Evolutionary conservation across 345 rosid genomes (phyloP).

Genomic region (Syzygium grande): DNA sequence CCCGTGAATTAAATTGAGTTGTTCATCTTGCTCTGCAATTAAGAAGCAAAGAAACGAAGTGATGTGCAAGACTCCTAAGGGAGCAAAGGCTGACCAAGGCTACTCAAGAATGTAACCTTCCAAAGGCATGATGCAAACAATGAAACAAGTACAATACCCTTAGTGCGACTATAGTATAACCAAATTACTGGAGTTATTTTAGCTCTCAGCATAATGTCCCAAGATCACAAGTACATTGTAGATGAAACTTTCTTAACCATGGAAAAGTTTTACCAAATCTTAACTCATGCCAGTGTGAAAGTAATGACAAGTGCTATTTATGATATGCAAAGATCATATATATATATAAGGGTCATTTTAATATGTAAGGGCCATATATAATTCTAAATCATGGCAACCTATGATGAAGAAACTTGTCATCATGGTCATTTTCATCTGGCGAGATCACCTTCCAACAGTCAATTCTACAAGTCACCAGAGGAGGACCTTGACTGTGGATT

Average conservation of each 20-base stretch:
- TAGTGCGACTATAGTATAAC: not conserved
- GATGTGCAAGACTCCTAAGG: not conserved
- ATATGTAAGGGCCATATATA: not conserved
- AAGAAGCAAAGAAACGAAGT: not conserved
- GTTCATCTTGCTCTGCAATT: constrained; percentile 64
- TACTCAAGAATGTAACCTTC: not conserved
- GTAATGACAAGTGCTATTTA: not conserved
- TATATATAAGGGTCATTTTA: not conserved
- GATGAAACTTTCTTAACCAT: not conserved
- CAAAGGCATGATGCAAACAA: not conserved
- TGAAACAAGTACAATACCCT: not conserved
- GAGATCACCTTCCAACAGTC: not conserved
- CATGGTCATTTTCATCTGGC: not conserved
- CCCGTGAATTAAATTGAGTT: constrained; percentile 51
- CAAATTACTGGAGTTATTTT: not conserved
- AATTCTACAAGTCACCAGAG: not conserved
- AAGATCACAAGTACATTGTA: not conserved
- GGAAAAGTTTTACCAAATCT: not conserved
- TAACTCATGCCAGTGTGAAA: not conserved
- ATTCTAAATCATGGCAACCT: not conserved
- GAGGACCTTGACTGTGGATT: not conserved
- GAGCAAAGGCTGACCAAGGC: not conserved
- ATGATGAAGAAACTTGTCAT: not conserved
- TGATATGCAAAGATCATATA: not conserved
- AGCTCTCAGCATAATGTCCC: not conserved